phyloP scores from a whole-genome alignment of 495 filamentous ascomycete species.

The Diplogelasinospora grovesii region DNA sequence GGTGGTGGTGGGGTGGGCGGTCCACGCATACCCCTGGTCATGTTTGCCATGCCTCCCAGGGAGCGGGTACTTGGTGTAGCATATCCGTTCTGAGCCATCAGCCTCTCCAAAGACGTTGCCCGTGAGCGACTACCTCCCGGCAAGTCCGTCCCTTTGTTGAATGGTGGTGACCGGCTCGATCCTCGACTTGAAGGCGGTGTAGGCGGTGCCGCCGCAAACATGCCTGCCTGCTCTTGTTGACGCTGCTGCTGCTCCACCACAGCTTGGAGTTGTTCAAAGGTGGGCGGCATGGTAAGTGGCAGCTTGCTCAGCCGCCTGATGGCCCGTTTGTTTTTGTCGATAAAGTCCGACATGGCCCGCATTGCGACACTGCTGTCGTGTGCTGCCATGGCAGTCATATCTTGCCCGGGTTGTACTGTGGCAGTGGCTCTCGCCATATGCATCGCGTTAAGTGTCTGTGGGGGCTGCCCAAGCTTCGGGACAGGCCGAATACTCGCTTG shows the following conservation, averaged over 20 bases:
- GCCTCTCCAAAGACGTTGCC: conserved; percentile 14
- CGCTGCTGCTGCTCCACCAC: conserved; percentile 21
- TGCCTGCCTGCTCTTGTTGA: conserved; percentile 1
- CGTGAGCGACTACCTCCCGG: background rate
- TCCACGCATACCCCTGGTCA: conserved; percentile 2
- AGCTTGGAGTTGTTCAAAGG: conserved; percentile 29
- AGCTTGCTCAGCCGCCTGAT: conserved; percentile 41
- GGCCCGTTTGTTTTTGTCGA: conserved; percentile 38
- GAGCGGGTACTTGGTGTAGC: too few relatives aligned
- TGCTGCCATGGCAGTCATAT: conserved; percentile 26
- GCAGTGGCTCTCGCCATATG: conserved; percentile 28
- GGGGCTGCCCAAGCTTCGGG: conserved; percentile 11
- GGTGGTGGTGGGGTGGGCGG: conserved; percentile 18
- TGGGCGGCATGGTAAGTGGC: conserved; percentile 25
- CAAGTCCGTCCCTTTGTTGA: background rate
- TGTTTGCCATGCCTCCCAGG: too few relatives aligned
- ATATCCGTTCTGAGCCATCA: conserved; percentile 16
- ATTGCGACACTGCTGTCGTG: conserved; percentile 36
- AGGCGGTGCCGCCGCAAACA: conserved; percentile 2
- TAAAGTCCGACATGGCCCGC: conserved; percentile 38
- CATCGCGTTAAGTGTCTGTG: conserved; percentile 30
- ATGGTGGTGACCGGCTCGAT: conserved; percentile 16
- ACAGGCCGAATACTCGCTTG: conserved; percentile 24
- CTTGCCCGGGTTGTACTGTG: conserved; percentile 23
- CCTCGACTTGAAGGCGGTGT: conserved; percentile 26